Conservation (phyloP, 345 rosid genomes). For the Kandelia obovata region DNA sequence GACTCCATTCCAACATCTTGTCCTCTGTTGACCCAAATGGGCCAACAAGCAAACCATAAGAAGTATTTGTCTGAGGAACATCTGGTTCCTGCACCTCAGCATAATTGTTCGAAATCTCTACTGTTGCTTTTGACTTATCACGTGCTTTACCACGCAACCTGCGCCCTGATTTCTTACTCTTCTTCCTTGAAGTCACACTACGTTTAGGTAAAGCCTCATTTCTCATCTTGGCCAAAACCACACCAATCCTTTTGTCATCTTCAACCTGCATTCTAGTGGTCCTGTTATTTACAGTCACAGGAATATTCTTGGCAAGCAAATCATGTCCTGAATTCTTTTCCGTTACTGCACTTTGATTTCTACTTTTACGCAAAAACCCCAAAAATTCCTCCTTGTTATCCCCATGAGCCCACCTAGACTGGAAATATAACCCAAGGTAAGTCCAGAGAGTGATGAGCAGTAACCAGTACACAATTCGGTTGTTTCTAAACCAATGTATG, state of each 20-base stretch:
- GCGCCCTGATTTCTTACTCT: slow-evolving; percentile 46
- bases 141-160: slow-evolving; percentile 41
- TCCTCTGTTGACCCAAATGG: slow-evolving; percentile 82
- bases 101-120: slow-evolving; percentile 31
- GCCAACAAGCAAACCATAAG: slow-evolving; percentile 79
- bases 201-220: slow-evolving; percentile 29
- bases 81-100: slow-evolving; percentile 53
- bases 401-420: slow-evolving; percentile 97
- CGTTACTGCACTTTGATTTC: slow-evolving; percentile 30
- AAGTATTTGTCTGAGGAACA: slow-evolving; percentile 57
- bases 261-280: slow-evolving; percentile 32
- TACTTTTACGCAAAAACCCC: slow-evolving; percentile 56
- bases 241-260: slow-evolving; percentile 43
- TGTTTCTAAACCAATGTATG: slow-evolving; percentile 74
- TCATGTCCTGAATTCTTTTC: slow-evolving; percentile 36
- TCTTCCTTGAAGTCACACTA: slow-evolving; percentile 40
- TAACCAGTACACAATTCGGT: slow-evolving; percentile 77
- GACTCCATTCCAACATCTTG: slow-evolving; percentile 81
- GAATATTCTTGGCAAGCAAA: slow-evolving; percentile 51
- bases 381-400: slow-evolving; percentile 64
- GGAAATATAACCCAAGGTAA: slow-evolving; percentile 89
- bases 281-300: slow-evolving; percentile 36
- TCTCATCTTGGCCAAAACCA: slow-evolving; percentile 51
- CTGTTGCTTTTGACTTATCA: slow-evolving; percentile 39
- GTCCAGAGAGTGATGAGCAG: slow-evolving; percentile 96